A percentile compares a stretch with the other conserved stretches of the same genome.
phyloP scores from a whole-genome alignment of 345 rosid species.

The Aurinia saxatilis region DNA sequence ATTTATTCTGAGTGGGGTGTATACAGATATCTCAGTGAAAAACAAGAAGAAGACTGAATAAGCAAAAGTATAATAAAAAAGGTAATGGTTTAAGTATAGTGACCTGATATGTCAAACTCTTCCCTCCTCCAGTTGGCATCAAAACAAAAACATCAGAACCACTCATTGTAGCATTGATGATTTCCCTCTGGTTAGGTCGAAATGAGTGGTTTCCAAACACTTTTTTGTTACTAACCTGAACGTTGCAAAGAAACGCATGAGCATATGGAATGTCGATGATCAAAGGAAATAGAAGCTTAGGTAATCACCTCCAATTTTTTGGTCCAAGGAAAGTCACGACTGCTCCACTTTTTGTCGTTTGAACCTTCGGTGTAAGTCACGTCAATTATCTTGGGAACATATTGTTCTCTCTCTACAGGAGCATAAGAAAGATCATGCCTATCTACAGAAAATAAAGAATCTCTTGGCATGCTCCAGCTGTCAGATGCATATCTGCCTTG shows the following conservation, averaged over 20 bases:
- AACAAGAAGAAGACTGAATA: background rate
- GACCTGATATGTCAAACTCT: slow-evolving; percentile 97
- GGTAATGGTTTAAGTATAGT: background rate
- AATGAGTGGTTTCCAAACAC: slow-evolving; percentile 97
- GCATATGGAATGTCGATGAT: slow-evolving; percentile 25
- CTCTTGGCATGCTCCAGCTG: slow-evolving; percentile 49
- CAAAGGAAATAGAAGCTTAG: slow-evolving; percentile 9
- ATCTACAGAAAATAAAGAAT: slow-evolving; percentile 56
- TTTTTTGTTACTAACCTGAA: slow-evolving; percentile 77
- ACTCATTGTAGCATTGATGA: slow-evolving; percentile 97
- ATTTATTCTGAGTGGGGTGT: background rate
- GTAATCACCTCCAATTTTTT: slow-evolving; percentile 64
- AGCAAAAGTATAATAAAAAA: slow-evolving; percentile 1
- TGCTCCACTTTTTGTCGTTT: slow-evolving; percentile 74
- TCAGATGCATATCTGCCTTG: slow-evolving; percentile 32
- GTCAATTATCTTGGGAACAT: slow-evolving; percentile 58
- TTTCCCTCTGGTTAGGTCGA: slow-evolving; percentile 94
- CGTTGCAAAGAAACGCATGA: slow-evolving; percentile 28
- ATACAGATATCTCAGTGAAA: slow-evolving; percentile 3
- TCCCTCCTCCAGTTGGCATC: slow-evolving; percentile 99
- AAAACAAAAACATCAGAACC: slow-evolving; percentile 94
- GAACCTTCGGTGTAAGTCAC: slow-evolving; percentile 94
- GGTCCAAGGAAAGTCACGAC: slow-evolving; percentile 72
- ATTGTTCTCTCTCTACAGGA: slow-evolving; percentile 64
- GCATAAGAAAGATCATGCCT: slow-evolving; percentile 43